Evolutionary conservation across 2,329 filamentous ascomycete species (phyloP).

Genomic region (Verticillium zaregamsianum): DNA sequence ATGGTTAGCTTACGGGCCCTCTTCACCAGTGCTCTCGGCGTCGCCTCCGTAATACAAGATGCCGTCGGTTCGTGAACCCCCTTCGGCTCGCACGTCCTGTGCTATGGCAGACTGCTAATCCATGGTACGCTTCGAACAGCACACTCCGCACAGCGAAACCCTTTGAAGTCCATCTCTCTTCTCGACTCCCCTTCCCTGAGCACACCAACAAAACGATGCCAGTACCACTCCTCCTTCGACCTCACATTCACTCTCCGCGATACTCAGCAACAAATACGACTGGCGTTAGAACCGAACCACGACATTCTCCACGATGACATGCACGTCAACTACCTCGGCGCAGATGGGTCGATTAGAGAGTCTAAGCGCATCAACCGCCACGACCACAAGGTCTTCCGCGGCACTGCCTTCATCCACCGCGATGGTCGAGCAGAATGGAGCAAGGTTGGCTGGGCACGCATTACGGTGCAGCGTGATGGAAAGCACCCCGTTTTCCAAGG

Average conservation of each 20-base stretch:
- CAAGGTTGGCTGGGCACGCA: slow-evolving; percentile 80
- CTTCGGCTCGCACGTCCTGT: not conserved
- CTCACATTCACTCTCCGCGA: slow-evolving; percentile 73
- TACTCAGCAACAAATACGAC: slow-evolving; percentile 65
- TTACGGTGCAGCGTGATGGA: slow-evolving; percentile 75
- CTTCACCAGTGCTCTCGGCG: slow-evolving; percentile 23
- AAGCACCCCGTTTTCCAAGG: slow-evolving; percentile 80
- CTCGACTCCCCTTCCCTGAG: slow-evolving; percentile 74
- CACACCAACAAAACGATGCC: slow-evolving; percentile 72
- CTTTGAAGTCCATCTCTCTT: slow-evolving; percentile 68
- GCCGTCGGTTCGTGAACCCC: slow-evolving; percentile 22
- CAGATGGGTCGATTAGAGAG: slow-evolving; percentile 63
- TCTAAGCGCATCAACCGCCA: slow-evolving; percentile 68
- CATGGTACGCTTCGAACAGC: slow-evolving; percentile 33
- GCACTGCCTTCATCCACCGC: slow-evolving; percentile 66
- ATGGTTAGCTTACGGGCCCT: slow-evolving; percentile 30
- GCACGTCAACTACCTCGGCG: slow-evolving; percentile 65
- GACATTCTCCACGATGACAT: slow-evolving; percentile 79
- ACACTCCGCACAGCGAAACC: slow-evolving; percentile 70
- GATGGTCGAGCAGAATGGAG: slow-evolving; percentile 63
- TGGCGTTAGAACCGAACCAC: slow-evolving; percentile 84
- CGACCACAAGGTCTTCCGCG: slow-evolving; percentile 81
- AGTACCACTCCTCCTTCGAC: slow-evolving; percentile 80
- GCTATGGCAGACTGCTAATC: not conserved
- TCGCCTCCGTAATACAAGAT: slow-evolving; percentile 24